Percentiles rank a stretch among this genome's conserved stretches.
phyloP scores from a whole-genome alignment of 345 rosid genomes.

The Carallia brachiata region DNA sequence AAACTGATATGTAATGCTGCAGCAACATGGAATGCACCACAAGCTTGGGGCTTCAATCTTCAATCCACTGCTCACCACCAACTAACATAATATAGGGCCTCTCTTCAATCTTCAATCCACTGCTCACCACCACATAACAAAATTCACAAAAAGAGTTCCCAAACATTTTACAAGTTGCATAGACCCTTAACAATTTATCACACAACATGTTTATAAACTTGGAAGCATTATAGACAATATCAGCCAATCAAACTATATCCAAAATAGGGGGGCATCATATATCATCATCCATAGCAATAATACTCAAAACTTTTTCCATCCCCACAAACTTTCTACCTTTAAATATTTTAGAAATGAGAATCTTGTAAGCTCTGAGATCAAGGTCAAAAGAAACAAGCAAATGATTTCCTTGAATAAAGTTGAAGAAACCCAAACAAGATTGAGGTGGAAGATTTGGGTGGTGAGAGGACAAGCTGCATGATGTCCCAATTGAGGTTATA shows the following conservation, averaged over 20 bases:
- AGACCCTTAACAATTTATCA: slow-evolving; percentile 67
- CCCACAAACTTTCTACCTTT: slow-evolving; percentile 42
- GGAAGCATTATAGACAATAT: slow-evolving; percentile 22
- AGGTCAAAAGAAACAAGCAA: slow-evolving; percentile 39
- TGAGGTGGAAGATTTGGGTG: slow-evolving; percentile 48
- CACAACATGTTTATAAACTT: slow-evolving; percentile 46
- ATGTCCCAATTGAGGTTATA: slow-evolving; percentile 44
- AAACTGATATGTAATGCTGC: too few species aligned
- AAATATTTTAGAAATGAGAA: slow-evolving; percentile 44
- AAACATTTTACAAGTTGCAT: slow-evolving; percentile 56
- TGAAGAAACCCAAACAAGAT: slow-evolving; percentile 54
- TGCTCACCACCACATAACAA: slow-evolving; percentile 43
- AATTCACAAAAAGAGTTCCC: slow-evolving; percentile 43
- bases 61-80: slow-evolving; percentile 44
- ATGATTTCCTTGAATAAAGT: slow-evolving; percentile 40
- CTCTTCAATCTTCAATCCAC: slow-evolving; percentile 56
- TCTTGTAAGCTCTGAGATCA: slow-evolving; percentile 46
- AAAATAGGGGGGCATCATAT: slow-evolving; percentile 35
- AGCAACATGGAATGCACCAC: too few species aligned
- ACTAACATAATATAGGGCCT: slow-evolving; percentile 73
- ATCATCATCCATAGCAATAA: slow-evolving; percentile 34
- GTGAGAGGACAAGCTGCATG: slow-evolving; percentile 48
- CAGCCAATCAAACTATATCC: slow-evolving; percentile 36
- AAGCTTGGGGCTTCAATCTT: slow-evolving; percentile 20
- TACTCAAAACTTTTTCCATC: slow-evolving; percentile 47